Evolutionary conservation across 2,329 filamentous ascomycete species (phyloP), one percentile per base, ranked within the genome.

Genomic region (Fusarium sp.): DNA sequence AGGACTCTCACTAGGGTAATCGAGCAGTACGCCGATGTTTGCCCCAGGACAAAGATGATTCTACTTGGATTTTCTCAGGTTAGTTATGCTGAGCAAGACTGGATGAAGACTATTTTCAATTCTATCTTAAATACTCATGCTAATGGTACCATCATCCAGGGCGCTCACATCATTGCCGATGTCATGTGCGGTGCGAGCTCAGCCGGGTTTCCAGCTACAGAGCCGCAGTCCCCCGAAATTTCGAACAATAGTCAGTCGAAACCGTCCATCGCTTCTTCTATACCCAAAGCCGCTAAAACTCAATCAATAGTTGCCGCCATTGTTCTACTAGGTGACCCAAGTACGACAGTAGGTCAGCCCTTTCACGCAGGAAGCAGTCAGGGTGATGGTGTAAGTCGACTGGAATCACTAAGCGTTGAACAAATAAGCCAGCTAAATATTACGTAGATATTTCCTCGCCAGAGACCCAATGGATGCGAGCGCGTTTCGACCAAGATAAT

Each of bases 261-360:
- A 3, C 9, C 11, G 17, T 0, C 4, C 10, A 35, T 4, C 2
- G 1, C 1, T 9, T 3, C 2, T 31, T 19, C 2, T 0, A 2
- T 5, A 4, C 17, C 7, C 2, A 7, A 3, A 2, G 2, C 17
- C 47, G 2, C 49, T 53, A 15, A 49, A 7, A 14, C 3, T 0
- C n/a, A 9, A 1, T 1, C 2, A 8, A 23, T 11, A 70, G 67
- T 68, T 37, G 57, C 48, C 6, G 67, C 67, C 4, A 38, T 66
- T 6, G 46, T 69, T 27, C n/a, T 68, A 4, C 68, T 69, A 62
- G 66, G 66, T 3, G 66, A 69, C n/a, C 66, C 66, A 1, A 68
- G 66, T 21, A 65, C 51, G n/a, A 66, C 62, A 1, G 42, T 48
- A 25, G 52, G 53, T 1, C 66, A 68, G 6, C 19, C 50, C 2